These are phyloP conservation scores for Sphagnum tenellum DNA, from an alignment of 225 moss, liverwort and hornwort species.

Conservation along the genomic window DNA sequence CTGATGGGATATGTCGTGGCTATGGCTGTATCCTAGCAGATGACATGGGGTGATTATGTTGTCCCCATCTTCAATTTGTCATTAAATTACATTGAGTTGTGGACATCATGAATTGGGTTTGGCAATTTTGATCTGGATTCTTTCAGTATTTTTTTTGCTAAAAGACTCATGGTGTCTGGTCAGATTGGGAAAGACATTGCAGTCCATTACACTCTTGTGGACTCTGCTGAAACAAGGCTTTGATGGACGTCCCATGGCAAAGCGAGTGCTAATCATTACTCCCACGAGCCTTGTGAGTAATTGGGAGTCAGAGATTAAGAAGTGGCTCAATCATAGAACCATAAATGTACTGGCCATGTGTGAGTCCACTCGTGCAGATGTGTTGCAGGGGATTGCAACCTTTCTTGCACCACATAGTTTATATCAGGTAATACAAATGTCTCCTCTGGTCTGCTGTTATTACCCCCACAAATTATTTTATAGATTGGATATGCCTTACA, in stretches of 20 bases:
- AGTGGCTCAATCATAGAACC: conserved; percentile 72
- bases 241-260: conserved; percentile 66
- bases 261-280: conserved; percentile 85
- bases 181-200: conserved; percentile 93
- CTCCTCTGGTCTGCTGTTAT: too few relatives aligned
- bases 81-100: not conserved
- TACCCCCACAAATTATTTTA: too few relatives aligned
- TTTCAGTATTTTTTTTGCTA: not conserved
- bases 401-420: conserved; percentile 75
- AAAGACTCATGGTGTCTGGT: not conserved
- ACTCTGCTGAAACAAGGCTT: conserved; percentile 92
- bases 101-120: not conserved
- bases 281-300: conserved; percentile 98
- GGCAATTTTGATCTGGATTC: not conserved
- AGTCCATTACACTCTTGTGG: conserved; percentile 96
- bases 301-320: conserved; percentile 93
- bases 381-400: conserved; percentile 68
- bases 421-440: conserved; percentile 47
- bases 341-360: conserved; percentile 87
- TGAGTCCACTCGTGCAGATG: conserved; percentile 85
- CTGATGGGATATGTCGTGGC: conserved; percentile 36
- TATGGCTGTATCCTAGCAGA: conserved; percentile 97
- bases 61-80: not conserved
- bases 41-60: conserved; percentile 75
- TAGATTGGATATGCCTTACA: too few relatives aligned